These are phyloP conservation scores for Oropetium thomaeum DNA, from an alignment of 176 grass and related monocot species.

Conservation along the genomic window DNA sequence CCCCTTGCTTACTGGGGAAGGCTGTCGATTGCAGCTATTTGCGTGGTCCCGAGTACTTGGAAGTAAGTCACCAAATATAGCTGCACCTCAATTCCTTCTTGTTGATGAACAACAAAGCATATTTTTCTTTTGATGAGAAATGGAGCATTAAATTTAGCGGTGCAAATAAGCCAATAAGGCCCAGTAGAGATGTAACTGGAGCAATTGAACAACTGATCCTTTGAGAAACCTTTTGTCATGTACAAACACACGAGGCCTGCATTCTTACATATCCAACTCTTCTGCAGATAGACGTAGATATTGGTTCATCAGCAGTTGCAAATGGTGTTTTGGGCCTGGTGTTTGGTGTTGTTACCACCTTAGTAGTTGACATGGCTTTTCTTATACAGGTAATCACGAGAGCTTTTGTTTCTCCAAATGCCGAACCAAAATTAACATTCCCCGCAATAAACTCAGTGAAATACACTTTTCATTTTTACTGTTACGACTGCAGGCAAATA, in stretches of 20 bases:
- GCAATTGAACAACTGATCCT: neutral
- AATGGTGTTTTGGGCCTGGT: slow-evolving; percentile 97
- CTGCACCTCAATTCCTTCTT: neutral
- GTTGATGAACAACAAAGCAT: neutral
- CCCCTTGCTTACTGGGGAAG: slow-evolving; percentile 90
- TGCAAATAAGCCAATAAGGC: neutral
- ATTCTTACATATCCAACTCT: neutral
- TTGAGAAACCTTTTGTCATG: neutral
- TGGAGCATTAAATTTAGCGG: neutral
- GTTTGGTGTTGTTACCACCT: slow-evolving; percentile 78
- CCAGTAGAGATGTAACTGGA: neutral
- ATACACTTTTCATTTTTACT: neutral
- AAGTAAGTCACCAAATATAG: slow-evolving; percentile 56
- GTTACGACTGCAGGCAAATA: slow-evolving; percentile 64
- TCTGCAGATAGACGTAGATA: slow-evolving; percentile 90
- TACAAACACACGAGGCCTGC: neutral
- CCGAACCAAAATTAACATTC: neutral
- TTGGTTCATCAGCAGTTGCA: slow-evolving; percentile 91
- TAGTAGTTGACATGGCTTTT: slow-evolving; percentile 96
- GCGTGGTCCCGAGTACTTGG: slow-evolving; percentile 81
- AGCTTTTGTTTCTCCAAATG: neutral
- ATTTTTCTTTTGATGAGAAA: neutral
- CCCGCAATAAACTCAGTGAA: neutral
- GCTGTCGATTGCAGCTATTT: slow-evolving; percentile 91
- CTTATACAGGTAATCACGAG: slow-evolving; percentile 74